Percentiles rank a stretch among this genome's conserved stretches.
Evolutionary conservation across 345 rosid genomes (phyloP).

Genomic region (Excoecaria cochinchinensis): DNA sequence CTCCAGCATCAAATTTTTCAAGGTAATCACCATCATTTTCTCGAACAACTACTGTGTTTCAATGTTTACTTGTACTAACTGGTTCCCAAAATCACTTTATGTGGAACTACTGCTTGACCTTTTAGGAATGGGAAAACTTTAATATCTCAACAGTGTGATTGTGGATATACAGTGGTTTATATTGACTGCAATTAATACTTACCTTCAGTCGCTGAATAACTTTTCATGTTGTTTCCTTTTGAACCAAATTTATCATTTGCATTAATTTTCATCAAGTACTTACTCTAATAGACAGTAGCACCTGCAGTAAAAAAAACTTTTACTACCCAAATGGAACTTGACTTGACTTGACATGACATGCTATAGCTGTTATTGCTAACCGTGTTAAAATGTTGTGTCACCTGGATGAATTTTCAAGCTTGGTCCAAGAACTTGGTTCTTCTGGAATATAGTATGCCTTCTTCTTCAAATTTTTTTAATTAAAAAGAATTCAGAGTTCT

Average conservation of each 20-base stretch:
- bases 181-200: not conserved
- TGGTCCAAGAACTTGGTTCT: not conserved
- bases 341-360: not conserved
- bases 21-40: constrained; percentile 46
- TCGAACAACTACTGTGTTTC: not conserved
- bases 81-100: not conserved
- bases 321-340: not conserved
- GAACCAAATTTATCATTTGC: no score
- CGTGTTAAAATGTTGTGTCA: not conserved
- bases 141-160: not conserved
- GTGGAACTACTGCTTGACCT: not conserved
- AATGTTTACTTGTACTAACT: not conserved
- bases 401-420: not conserved
- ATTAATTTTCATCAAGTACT: no score
- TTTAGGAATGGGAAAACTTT: not conserved
- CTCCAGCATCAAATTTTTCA: constrained; percentile 86
- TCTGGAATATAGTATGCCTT: not conserved
- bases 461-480: not conserved
- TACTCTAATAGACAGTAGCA: no score
- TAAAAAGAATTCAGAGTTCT: not conserved
- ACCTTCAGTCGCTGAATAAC: not conserved
- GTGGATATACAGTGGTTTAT: not conserved
- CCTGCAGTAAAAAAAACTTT: not conserved
- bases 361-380: not conserved
- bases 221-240: no score